Conservation (phyloP, 148 eudicot species). For the Diospyros kaki region DNA sequence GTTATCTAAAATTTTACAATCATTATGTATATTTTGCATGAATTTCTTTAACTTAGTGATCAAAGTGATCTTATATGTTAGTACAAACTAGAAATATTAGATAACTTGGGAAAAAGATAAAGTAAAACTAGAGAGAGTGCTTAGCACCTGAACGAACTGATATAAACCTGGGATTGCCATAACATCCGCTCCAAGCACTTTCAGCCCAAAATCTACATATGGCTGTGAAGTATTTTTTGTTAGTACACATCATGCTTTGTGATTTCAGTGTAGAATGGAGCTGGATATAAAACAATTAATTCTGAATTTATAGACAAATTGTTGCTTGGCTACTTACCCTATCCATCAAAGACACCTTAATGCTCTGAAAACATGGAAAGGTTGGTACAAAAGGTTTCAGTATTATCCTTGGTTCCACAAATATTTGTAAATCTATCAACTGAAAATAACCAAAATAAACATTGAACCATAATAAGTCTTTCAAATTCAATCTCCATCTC, state of each 20-base stretch:
- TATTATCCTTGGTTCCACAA: slow-evolving; percentile 44
- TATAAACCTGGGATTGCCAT: slow-evolving; percentile 92
- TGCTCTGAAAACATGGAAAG: slow-evolving; percentile 72
- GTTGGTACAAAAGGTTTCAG: slow-evolving; percentile 85
- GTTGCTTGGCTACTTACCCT: slow-evolving; percentile 34
- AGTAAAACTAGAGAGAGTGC: neutral
- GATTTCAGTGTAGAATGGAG: neutral
- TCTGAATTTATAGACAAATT: neutral
- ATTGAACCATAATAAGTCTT: neutral
- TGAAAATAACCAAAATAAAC: slow-evolving; percentile 30
- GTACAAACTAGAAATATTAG: neutral
- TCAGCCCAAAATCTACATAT: slow-evolving; percentile 70
- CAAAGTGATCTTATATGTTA: neutral
- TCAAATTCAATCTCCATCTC: neutral
- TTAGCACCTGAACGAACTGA: slow-evolving; percentile 66
- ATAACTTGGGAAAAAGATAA: neutral
- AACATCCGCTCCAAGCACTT: slow-evolving; percentile 67
- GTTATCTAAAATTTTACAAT: too few species aligned
- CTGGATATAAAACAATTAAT: neutral
- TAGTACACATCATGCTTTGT: neutral
- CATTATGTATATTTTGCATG: neutral
- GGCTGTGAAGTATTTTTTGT: slow-evolving; percentile 47
- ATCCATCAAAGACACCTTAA: slow-evolving; percentile 56
- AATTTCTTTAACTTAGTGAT: neutral
- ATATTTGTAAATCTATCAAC: slow-evolving; percentile 76